These are phyloP conservation scores for Lolium perenne DNA, from an alignment of 176 grass and related monocot species.

Conservation along the genomic window DNA sequence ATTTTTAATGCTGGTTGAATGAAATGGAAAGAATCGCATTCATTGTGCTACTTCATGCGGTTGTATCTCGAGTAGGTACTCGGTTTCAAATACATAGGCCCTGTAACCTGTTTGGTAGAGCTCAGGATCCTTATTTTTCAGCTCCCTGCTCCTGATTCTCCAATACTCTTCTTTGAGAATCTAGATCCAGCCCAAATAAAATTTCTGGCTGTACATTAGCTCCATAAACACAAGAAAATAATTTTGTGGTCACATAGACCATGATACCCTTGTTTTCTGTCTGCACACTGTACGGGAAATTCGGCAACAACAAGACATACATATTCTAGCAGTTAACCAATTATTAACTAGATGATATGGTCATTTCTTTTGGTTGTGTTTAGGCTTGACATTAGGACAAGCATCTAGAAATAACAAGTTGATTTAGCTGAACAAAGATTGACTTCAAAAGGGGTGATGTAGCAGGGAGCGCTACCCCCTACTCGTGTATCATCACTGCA, in stretches of 20 bases:
- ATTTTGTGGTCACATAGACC: neutral
- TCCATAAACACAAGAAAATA: neutral
- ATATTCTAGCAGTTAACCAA: neutral
- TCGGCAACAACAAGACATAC: neutral
- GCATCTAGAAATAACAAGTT: neutral
- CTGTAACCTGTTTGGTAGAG: neutral
- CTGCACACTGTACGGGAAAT: neutral
- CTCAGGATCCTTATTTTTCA: neutral
- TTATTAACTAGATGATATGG: neutral
- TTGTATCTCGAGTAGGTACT: neutral
- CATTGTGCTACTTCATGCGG: neutral
- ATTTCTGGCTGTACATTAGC: neutral
- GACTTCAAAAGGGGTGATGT: too few relatives aligned
- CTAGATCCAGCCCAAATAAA: neutral
- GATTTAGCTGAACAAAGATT: neutral
- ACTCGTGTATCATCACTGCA: too few relatives aligned
- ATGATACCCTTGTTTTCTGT: neutral
- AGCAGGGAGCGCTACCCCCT: too few relatives aligned
- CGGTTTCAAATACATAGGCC: conserved; percentile 20
- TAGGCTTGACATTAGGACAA: neutral
- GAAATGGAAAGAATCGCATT: conserved; percentile 13
- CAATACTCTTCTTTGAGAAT: neutral
- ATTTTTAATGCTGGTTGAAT: neutral
- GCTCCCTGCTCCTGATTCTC: neutral
- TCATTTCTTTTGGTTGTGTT: neutral